Base-by-base conservation (phyloP, 1,284 basidiomycete species). In the Kwoniella shivajii region DNA sequence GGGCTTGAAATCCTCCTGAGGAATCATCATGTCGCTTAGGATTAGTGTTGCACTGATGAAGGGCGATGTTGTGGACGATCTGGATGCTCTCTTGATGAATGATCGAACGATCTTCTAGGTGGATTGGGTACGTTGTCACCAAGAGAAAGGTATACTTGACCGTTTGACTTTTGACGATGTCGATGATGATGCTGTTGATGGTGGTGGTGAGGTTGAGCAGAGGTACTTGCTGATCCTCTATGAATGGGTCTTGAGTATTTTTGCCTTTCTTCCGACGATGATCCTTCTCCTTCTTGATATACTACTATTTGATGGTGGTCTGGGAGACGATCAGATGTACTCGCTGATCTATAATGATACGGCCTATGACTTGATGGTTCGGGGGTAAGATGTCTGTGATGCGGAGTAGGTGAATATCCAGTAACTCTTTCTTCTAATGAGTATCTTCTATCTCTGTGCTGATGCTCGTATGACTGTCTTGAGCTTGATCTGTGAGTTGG, bases 31-130 rank as follows among this genome's bases (percentile, higher is more conserved):
- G 10, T 20, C n/a, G n/a, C n/a, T n/a, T n/a, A n/a, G n/a, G n/a
- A n/a, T n/a, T n/a, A n/a, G n/a, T n/a, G n/a, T 20, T 39, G 6
- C 10, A n/a, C 6, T 39, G 37, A 10, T 22, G 37, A 39, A 10
- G 37, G 16, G n/a, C 36, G 45, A 13, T 18, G 31, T 11, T 36
- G 16, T 22, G 26, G 24, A 20, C 27, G 7, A 11, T 43, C 24
- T 16, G 43, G 30, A 38, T 51, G 41, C 14, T 51, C 50, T 36
- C 31, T 33, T 16, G 50, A 43, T 2, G 50, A 41, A 31, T 49
- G 53, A 30, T 55, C 53, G 29, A 55, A 55, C 10, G 53, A 55
- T 9, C 41, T 31, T 45, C 46, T 39, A 26, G 53, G 53, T 26
- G 45, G 53, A 11, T 49, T 26, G 2, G 46, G 53, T 33, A 42